phyloP scores from a whole-genome alignment of 495 filamentous ascomycete species.

The Penicillium bovifimosum region DNA sequence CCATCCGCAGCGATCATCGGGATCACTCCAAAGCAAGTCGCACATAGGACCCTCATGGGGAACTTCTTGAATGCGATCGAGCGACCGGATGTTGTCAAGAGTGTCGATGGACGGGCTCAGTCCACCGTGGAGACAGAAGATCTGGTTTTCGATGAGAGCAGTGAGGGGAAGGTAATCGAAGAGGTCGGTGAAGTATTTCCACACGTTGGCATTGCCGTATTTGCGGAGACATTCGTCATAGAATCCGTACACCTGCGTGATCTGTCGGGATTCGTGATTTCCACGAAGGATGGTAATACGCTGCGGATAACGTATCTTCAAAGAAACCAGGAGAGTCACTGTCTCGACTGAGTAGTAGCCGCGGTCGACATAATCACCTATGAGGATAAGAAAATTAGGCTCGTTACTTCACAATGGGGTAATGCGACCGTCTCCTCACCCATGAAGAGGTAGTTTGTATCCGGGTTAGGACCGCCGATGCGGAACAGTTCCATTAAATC shows the following conservation, averaged over 20 bases:
- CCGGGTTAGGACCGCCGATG: slow-evolving; percentile 84
- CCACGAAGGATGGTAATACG: slow-evolving; percentile 95
- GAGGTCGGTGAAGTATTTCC: slow-evolving; percentile 99
- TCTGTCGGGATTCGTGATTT: slow-evolving; percentile 96
- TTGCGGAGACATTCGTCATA: slow-evolving; percentile 97
- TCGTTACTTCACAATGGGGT: slow-evolving; percentile 2
- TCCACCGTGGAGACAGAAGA: slow-evolving; percentile 98
- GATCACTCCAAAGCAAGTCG: slow-evolving; percentile 95
- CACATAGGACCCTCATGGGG: slow-evolving; percentile 99
- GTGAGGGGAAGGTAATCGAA: slow-evolving; percentile 99
- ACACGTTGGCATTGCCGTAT: slow-evolving; percentile 98
- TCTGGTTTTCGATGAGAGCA: slow-evolving; percentile 98
- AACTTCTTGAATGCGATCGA: slow-evolving; percentile 97
- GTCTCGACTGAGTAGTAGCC: slow-evolving; percentile 97
- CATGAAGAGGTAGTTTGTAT: slow-evolving; percentile 96
- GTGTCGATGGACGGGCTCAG: slow-evolving; percentile 96
- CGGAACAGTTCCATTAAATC: slow-evolving; percentile 94
- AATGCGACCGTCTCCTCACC: slow-evolving; percentile 46
- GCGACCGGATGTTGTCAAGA: slow-evolving; percentile 91
- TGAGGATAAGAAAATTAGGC: slow-evolving; percentile 3
- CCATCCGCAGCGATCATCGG: slow-evolving; percentile 97
- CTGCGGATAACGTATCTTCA: slow-evolving; percentile 94
- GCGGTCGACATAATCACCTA: slow-evolving; percentile 94
- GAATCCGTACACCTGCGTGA: slow-evolving; percentile 96
- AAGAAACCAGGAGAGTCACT: slow-evolving; percentile 84